Evolutionary conservation across 2,329 filamentous ascomycete genomes (phyloP), one percentile per base, ranked within the genome.

Genomic region (Colletotrichum tanaceti): DNA sequence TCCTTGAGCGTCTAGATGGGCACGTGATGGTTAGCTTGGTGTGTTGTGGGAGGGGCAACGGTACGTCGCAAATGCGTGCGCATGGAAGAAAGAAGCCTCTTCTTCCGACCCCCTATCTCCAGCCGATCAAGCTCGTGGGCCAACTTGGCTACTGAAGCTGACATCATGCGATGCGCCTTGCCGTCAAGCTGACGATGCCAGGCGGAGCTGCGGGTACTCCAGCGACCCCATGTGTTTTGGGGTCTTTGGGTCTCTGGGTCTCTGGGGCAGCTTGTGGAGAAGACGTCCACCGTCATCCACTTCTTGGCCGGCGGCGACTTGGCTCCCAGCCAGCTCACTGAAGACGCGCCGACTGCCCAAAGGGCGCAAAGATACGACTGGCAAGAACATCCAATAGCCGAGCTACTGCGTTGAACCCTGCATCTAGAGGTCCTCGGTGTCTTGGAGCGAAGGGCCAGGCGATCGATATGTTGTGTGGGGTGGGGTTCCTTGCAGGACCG

Each of bases 1-100:
- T 82, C 80, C 52, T 81, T 79, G 41, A 88, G 81, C 60, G 86
- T 87, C 85, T 87, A 72, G 6, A 32, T n/a, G 20, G 11, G 49
- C 54, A 54, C n/a, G 65, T 58, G n/a, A 53, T 22, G 11, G 70
- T 74, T 70, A 74, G 73, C 59, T 55, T 38, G 10, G n/a, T 38
- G 39, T 41, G n/a, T 20, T 16, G 28, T 38, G 10, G n/a, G 7
- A n/a, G n/a, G 57, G 49, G 35, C 55, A 28, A 20, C 50, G 28
- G 24, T 52, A 14, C 60, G 55, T 52, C 57, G 62, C 38, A 57
- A 55, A 2, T 43, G 50, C 18, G 32, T 46, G 5, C 28, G 28
- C 28, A 28, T 28, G 28, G 7, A 28, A 28, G 43, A 65, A 49
- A 22, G 46, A 43, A 14, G 6, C n/a, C 28, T 28, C 28, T 28